Base-by-base conservation (phyloP, 345 rosid genomes). In the Firmiana major region DNA sequence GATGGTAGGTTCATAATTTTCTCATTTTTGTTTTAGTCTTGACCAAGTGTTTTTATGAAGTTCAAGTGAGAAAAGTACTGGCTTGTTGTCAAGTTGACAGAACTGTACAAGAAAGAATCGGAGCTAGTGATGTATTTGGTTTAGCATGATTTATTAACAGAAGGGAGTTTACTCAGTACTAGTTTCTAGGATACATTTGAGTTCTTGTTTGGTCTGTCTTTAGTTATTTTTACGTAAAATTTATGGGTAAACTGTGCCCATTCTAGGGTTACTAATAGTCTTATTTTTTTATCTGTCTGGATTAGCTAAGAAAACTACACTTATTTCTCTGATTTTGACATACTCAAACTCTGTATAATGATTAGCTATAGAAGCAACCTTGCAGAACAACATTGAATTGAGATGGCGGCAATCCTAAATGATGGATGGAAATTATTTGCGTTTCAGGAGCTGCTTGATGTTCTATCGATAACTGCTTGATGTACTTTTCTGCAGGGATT, bases 401-500 rank as follows among this genome's bases (percentile, higher is more conserved):
- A 65, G 49, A 40, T 65, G 71, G 49, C 40, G 10, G 26, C 28
- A 42, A 22, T 45, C 11, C 55, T 45, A 22, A 24, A 3, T 68
- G 55, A 45, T 2, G 45, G 10, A 71, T 28, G 24, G 16, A 71
- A 28, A 49, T 49, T 70, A 49, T 70, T 49, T 51, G 59, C 36
- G 31, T 70, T n/a, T 34, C 6, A 9, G 55, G 26, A n/a, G 74
- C 17, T 71, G 59, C 19, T 51, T 51, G 22, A 34, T 17, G 26
- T 38, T 9, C 9, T 51, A 5, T 51, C 5, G 60, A 45, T 71
- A 51, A 71, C 42, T 31, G 60, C 7, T 49, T 26, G 74, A 51
- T 71, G 9, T 17, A 31, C 9, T 49, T 6, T 83, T 62, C 11
- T 84, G 81, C 83, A 95, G 97, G 99, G 98, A 40, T 75, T 96